These are phyloP conservation scores for Penicillium vulpinum DNA, from an alignment of 2,329 filamentous ascomycete species.

Conservation along the genomic window DNA sequence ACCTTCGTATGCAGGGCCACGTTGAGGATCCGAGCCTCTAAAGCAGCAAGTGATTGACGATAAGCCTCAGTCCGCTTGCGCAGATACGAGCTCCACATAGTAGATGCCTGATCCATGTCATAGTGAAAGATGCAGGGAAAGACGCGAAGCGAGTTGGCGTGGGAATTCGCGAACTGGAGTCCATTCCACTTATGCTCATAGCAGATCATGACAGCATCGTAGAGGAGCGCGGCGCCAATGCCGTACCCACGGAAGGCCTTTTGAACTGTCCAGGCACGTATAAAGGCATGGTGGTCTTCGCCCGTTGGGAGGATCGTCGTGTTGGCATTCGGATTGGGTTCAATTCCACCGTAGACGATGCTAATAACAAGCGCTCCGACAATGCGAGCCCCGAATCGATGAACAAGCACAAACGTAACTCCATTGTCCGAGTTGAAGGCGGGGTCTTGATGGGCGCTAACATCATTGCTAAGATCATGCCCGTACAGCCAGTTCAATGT, in stretches of 20 bases:
- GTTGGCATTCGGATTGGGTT: neutral
- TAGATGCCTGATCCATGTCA: neutral
- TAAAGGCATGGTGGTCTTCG: slow-evolving; percentile 43
- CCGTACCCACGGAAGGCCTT: slow-evolving; percentile 69
- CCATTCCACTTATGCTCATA: slow-evolving; percentile 68
- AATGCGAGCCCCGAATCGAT: slow-evolving; percentile 50
- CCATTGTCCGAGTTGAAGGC: neutral
- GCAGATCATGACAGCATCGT: slow-evolving; percentile 69
- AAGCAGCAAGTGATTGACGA: neutral
- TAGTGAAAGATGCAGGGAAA: slow-evolving; percentile 49
- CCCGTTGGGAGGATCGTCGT: slow-evolving; percentile 1
- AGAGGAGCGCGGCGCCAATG: slow-evolving; percentile 69
- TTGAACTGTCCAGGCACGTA: slow-evolving; percentile 80
- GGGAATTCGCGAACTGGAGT: slow-evolving; percentile 70
- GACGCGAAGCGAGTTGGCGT: slow-evolving; percentile 70
- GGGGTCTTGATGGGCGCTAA: neutral
- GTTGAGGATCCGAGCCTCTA: neutral
- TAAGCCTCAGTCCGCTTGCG: neutral
- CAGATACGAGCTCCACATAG: neutral
- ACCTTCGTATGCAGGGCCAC: neutral
- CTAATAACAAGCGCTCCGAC: slow-evolving; percentile 69
- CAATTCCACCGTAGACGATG: slow-evolving; percentile 13
- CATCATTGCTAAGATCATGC: slow-evolving; percentile 58
- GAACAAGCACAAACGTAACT: neutral
- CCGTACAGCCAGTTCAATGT: slow-evolving; percentile 62